phyloP scores from a whole-genome alignment of 129 eudicot species.

The Artemisia argyi region DNA sequence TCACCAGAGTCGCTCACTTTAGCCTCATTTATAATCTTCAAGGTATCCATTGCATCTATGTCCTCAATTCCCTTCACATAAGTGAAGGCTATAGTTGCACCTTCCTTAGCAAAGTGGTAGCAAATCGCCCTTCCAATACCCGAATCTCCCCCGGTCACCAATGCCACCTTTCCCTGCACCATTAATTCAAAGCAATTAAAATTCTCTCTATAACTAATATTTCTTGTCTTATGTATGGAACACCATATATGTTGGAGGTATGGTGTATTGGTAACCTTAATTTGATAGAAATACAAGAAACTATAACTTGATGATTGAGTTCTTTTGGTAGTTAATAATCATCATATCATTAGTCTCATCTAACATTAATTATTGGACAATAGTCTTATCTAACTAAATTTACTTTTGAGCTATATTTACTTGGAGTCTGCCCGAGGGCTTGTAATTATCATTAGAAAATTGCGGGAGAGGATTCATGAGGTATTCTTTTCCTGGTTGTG shows the following conservation, averaged over 20 bases:
- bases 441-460: slow-evolving; percentile 35
- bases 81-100: slow-evolving; percentile 86
- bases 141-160: slow-evolving; percentile 90
- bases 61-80: slow-evolving; percentile 77
- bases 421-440: slow-evolving; percentile 61
- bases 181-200: neutral
- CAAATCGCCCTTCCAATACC: slow-evolving; percentile 84
- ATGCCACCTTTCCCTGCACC: slow-evolving; percentile 22
- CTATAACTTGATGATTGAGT: no score
- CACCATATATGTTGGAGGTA: no score
- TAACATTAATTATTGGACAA: neutral
- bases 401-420: slow-evolving; percentile 21
- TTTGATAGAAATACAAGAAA: no score
- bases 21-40: slow-evolving; percentile 42
- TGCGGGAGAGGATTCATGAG: slow-evolving; percentile 73
- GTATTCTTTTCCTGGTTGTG: slow-evolving; percentile 84
- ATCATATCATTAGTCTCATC: neutral
- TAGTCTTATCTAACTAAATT: neutral
- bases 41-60: slow-evolving; percentile 62
- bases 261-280: no score
- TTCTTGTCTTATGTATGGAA: no score
- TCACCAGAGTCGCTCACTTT: slow-evolving; percentile 52
- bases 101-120: slow-evolving; percentile 61
- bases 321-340: no score
- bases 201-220: no score